Percentiles rank a stretch among this genome's conserved stretches.
Evolutionary conservation across 768 basidiomycete species (phyloP).

Genomic region (Lactarius deliciosus): DNA sequence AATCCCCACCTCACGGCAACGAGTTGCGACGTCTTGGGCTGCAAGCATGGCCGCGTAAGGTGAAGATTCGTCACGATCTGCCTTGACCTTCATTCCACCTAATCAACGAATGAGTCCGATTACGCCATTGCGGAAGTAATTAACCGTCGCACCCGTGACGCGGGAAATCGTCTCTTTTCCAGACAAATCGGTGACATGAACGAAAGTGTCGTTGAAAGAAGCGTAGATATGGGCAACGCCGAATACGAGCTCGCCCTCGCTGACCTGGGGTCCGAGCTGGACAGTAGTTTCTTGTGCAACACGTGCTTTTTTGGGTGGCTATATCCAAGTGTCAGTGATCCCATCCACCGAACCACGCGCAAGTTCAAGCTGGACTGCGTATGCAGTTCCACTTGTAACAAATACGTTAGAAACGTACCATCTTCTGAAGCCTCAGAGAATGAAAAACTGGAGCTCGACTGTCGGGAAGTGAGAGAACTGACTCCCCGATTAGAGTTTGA

Average conservation of each 20-base stretch:
- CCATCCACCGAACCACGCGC: slow-evolving; percentile 48
- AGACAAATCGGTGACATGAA: slow-evolving; percentile 97
- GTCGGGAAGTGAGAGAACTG: not conserved
- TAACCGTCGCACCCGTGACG: slow-evolving; percentile 74
- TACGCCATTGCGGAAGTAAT: not conserved
- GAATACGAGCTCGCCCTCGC: slow-evolving; percentile 95
- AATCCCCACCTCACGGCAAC: slow-evolving; percentile 98
- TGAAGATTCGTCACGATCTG: slow-evolving; percentile 98
- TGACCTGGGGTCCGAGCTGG: slow-evolving; percentile 92
- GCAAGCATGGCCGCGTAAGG: slow-evolving; percentile 98
- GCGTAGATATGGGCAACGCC: slow-evolving; percentile 99
- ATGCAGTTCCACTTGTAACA: not conserved
- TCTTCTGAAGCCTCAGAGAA: slow-evolving; percentile 11
- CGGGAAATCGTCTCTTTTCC: slow-evolving; percentile 99
- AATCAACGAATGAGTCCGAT: not conserved
- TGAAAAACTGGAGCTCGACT: not conserved
- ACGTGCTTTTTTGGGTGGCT: slow-evolving; percentile 86
- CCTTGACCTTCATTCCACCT: slow-evolving; percentile 99
- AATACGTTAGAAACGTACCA: slow-evolving; percentile 11
- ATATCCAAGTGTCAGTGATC: slow-evolving; percentile 52
- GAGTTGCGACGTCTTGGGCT: slow-evolving; percentile 92
- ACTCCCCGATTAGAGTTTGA: slow-evolving; percentile 12
- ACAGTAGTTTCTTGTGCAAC: slow-evolving; percentile 80
- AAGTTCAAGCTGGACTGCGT: slow-evolving; percentile 5
- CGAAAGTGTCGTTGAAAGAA: slow-evolving; percentile 99